Conservation (phyloP, 352 stramenopile genomes). For the Phytophthora idaei region DNA sequence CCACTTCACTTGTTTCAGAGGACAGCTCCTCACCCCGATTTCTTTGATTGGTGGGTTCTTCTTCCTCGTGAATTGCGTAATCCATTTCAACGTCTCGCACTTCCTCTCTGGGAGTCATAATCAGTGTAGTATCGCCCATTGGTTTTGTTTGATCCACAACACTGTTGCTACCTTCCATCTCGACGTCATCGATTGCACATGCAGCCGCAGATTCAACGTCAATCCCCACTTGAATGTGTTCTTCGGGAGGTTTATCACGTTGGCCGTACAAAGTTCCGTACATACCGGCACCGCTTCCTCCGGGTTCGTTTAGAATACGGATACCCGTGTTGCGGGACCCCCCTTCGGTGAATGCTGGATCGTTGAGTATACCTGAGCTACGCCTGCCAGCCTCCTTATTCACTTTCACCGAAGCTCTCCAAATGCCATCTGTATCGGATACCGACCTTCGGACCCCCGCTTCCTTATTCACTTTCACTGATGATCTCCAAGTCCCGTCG, state of each 20-base stretch:
- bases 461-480: conserved; percentile 38
- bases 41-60: conserved; percentile 1
- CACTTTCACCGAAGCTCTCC: conserved; percentile 40
- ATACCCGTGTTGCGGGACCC: conserved; percentile 21
- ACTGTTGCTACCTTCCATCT: conserved; percentile 15
- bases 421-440: conserved; percentile 5
- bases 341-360: neutral
- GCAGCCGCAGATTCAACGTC: neutral
- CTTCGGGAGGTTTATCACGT: neutral
- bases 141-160: neutral
- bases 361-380: conserved; percentile 24
- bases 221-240: conserved; percentile 1
- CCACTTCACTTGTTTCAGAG: conserved; percentile 4
- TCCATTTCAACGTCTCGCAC: conserved; percentile 22
- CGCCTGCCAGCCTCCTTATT: conserved; percentile 37
- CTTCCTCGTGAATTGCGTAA: conserved; percentile 2
- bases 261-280: conserved; percentile 40
- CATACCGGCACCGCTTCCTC: conserved; percentile 34
- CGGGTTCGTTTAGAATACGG: conserved; percentile 46
- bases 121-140: neutral
- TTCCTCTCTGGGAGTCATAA: neutral
- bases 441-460: conserved; percentile 26
- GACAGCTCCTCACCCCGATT: conserved; percentile 1
- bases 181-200: conserved; percentile 12
- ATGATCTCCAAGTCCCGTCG: conserved; percentile 11